These are phyloP conservation scores for Diplodia mutila DNA, from an alignment of 2,329 filamentous ascomycete genomes.

Conservation along the genomic window DNA sequence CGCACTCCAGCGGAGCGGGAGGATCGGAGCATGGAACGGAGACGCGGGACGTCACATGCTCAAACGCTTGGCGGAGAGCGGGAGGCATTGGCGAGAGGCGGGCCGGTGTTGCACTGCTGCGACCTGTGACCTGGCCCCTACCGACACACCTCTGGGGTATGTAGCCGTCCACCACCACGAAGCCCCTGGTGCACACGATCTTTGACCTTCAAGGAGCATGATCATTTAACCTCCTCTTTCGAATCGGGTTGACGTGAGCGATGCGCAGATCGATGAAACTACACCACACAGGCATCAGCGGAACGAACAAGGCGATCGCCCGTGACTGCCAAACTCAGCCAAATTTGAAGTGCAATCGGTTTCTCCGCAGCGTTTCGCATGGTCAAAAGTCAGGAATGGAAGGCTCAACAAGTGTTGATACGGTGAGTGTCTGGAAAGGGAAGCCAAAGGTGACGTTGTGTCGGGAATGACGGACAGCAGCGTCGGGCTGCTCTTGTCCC, in stretches of 20 bases:
- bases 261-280: neutral
- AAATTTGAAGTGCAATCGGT: neutral
- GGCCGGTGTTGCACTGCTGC: neutral
- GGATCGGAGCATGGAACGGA: conserved; percentile 7
- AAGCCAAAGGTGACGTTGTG: neutral
- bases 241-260: neutral
- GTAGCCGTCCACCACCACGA: neutral
- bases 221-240: no score
- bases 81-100: neutral
- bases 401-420: neutral
- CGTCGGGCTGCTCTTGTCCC: neutral
- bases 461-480: neutral
- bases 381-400: neutral
- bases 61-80: conserved; percentile 3
- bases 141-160: neutral
- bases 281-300: neutral
- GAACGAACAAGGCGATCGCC: neutral
- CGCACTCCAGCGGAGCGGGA: conserved; percentile 1
- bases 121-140: no score
- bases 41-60: conserved; percentile 7
- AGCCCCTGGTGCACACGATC: neutral
- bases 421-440: neutral
- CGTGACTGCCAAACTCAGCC: neutral
- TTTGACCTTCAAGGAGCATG: neutral
- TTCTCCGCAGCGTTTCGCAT: neutral